Conservation (phyloP, 805 yeast genomes). For the Hanseniaspora singularis region DNA sequence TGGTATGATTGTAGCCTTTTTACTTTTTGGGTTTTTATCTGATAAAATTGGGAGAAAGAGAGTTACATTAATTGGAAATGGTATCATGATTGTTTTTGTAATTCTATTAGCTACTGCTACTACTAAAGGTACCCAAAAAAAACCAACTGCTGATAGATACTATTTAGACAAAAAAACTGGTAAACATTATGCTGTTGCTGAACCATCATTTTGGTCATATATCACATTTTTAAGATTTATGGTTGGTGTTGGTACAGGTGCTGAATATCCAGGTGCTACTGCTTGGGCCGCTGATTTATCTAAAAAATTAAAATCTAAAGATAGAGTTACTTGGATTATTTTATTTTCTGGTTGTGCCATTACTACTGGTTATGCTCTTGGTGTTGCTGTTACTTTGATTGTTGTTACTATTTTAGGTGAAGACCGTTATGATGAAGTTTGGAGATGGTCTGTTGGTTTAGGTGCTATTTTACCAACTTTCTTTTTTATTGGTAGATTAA, state of each 20-base stretch:
- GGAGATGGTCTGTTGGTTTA: slow-evolving; percentile 83
- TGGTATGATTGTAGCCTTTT: slow-evolving; percentile 82
- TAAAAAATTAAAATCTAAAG: slow-evolving; percentile 75
- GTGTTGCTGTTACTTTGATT: slow-evolving; percentile 78
- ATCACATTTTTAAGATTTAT: slow-evolving; percentile 49
- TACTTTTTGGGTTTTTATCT: slow-evolving; percentile 65
- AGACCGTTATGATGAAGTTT: slow-evolving; percentile 62
- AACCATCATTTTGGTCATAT: slow-evolving; percentile 60
- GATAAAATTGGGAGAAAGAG: slow-evolving; percentile 69
- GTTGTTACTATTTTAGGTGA: slow-evolving; percentile 68
- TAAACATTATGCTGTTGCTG: slow-evolving; percentile 79
- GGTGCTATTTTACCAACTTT: slow-evolving; percentile 84
- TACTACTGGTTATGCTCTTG: slow-evolving; percentile 71
- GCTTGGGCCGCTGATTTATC: slow-evolving; percentile 89
- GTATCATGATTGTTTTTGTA: slow-evolving; percentile 62
- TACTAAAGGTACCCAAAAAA: neutral
- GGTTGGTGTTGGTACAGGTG: slow-evolving; percentile 78
- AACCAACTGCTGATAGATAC: slow-evolving; percentile 68
- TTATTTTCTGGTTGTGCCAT: slow-evolving; percentile 85
- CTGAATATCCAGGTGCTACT: slow-evolving; percentile 80
- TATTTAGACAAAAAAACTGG: slow-evolving; percentile 86
- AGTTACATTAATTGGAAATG: slow-evolving; percentile 71
- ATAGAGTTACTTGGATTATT: slow-evolving; percentile 76
- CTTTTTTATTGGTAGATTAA: slow-evolving; percentile 63
- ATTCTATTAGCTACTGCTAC: slow-evolving; percentile 44